Conservation (phyloP, 2,329 filamentous ascomycete species). For the Calonectria pteridis region DNA sequence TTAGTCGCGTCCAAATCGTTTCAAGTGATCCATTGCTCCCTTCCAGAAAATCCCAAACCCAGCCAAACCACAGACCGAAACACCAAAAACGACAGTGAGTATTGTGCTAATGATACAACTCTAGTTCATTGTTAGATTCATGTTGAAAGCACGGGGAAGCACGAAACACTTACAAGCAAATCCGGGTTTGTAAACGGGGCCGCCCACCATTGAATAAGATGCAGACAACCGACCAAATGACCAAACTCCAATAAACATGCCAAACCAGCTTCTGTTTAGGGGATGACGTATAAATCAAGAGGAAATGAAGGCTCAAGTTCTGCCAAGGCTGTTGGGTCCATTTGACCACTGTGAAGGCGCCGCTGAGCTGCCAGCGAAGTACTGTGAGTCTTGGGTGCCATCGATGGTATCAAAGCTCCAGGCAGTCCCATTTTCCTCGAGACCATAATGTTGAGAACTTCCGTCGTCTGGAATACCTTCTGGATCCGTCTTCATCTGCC, state of each 20-base stretch:
- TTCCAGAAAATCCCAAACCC: conserved; percentile 12
- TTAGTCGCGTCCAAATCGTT: not conserved
- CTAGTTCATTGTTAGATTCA: not conserved
- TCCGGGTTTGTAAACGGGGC: not conserved
- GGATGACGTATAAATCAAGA: not conserved
- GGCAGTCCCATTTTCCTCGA: conserved; percentile 27
- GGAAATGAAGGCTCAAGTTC: not conserved
- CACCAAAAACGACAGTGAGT: conserved; percentile 12
- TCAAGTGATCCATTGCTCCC: conserved; percentile 18
- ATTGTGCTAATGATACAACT: conserved; percentile 11
- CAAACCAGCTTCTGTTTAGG: not conserved
- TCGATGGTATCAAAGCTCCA: conserved; percentile 36
- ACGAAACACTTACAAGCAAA: not conserved
- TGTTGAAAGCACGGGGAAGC: not conserved
- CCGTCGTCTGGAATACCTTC: conserved; percentile 30
- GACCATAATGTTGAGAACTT: conserved; percentile 30
- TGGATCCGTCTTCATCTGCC: conserved; percentile 34
- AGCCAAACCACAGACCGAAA: conserved; percentile 12
- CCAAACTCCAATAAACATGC: conserved; percentile 22
- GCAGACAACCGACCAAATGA: conserved; percentile 9
- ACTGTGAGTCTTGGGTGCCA: conserved; percentile 30
- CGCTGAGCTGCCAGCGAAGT: conserved; percentile 16
- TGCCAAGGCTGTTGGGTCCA: conserved; percentile 19
- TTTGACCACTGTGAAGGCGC: conserved; percentile 28
- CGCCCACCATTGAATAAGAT: conserved; percentile 1